Conservation (phyloP, 106 monocot species). For the Dendrobium officinale region DNA sequence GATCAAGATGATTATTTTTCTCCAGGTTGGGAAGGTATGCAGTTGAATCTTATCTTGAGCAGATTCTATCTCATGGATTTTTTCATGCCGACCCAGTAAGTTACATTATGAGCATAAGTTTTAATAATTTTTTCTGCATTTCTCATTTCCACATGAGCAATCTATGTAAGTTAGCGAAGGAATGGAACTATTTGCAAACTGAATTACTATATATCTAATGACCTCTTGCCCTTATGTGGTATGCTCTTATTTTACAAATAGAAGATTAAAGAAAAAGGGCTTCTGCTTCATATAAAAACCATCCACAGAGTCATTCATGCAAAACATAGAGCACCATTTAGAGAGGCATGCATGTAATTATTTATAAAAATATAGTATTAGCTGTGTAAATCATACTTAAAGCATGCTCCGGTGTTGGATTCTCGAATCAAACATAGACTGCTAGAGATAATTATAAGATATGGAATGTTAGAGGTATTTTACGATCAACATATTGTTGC, state of each 20-base stretch:
- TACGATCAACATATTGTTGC: background rate
- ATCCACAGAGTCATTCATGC: background rate
- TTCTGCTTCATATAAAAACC: background rate
- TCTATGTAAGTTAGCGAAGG: background rate
- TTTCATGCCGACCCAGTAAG: constrained; percentile 98
- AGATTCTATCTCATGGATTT: constrained; percentile 98
- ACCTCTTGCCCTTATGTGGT: background rate
- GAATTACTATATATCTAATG: background rate
- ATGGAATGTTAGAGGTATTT: background rate
- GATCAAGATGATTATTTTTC: background rate
- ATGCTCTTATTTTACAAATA: background rate
- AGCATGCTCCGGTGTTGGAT: background rate
- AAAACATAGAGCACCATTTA: background rate
- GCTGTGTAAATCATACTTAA: background rate
- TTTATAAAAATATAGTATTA: background rate
- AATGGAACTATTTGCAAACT: background rate
- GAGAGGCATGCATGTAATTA: background rate
- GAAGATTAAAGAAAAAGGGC: background rate
- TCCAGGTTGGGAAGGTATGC: constrained; percentile 90
- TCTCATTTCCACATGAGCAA: background rate
- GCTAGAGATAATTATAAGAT: background rate
- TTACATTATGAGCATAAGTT: constrained; percentile 5
- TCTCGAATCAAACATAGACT: background rate
- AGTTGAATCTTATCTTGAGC: constrained; percentile 96
- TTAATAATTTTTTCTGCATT: background rate